A percentile compares a stretch with the other conserved stretches of the same genome.
These are phyloP conservation scores for Phlegmacium glaucopus DNA, from an alignment of 768 basidiomycete species.

Conservation along the genomic window DNA sequence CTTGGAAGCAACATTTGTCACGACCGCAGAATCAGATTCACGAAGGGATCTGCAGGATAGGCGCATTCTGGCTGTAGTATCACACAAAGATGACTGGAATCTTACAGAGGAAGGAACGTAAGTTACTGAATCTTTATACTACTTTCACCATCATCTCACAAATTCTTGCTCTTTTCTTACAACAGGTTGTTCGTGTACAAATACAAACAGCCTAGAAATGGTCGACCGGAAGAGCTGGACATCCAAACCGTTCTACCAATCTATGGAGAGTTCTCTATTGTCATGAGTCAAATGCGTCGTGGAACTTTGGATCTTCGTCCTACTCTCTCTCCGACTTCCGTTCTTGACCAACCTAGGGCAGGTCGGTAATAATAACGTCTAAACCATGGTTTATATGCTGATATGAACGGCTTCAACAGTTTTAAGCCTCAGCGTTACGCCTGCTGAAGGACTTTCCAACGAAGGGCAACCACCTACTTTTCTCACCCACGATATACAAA, in stretches of 20 bases:
- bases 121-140: constrained; percentile 10
- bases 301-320: constrained; percentile 31
- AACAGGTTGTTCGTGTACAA: constrained; percentile 49
- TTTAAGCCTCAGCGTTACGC: constrained; percentile 50
- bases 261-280: constrained; percentile 47
- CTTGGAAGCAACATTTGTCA: constrained; percentile 32
- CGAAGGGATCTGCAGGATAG: constrained; percentile 20
- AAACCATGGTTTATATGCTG: not conserved
- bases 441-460: constrained; percentile 32
- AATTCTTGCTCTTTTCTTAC: constrained; percentile 7
- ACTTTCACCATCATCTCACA: no score
- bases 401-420: constrained; percentile 32
- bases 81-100: constrained; percentile 40
- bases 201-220: constrained; percentile 24
- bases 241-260: constrained; percentile 57
- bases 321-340: constrained; percentile 16
- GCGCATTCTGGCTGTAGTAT: constrained; percentile 47
- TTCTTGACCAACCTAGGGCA: constrained; percentile 32
- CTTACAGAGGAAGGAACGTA: constrained; percentile 55
- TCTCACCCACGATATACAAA: constrained; percentile 44
- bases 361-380: constrained; percentile 28
- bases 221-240: constrained; percentile 30
- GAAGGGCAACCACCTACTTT: constrained; percentile 36
- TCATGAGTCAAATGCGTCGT: constrained; percentile 52
- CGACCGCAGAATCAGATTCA: constrained; percentile 8